Conservation (phyloP, 1,284 basidiomycete species). For the Quambalaria eucalypti region DNA sequence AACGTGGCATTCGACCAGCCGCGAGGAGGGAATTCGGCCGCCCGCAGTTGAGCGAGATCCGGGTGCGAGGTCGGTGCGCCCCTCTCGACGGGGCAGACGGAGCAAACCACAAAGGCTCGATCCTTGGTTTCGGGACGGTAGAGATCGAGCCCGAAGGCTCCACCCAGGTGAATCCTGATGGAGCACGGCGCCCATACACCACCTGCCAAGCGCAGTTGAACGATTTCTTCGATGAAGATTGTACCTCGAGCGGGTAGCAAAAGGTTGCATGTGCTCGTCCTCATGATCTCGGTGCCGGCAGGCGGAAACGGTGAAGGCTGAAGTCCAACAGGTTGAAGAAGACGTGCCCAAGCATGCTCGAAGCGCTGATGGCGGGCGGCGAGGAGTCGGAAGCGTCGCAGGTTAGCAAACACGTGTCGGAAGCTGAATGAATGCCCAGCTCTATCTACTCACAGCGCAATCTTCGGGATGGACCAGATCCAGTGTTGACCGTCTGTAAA, state of each 20-base stretch:
- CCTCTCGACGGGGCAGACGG: constrained; percentile 6
- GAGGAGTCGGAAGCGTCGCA: no score
- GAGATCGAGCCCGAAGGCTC: constrained; percentile 29
- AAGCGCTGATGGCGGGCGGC: constrained; percentile 1
- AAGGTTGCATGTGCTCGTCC: constrained; percentile 12
- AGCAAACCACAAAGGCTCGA: constrained; percentile 30
- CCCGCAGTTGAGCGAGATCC: no score
- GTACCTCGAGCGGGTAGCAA: constrained; percentile 29
- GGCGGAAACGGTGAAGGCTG: constrained; percentile 17
- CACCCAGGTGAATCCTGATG: constrained; percentile 26
- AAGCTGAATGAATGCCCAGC: no score
- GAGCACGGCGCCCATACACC: constrained; percentile 28
- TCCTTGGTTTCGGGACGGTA: constrained; percentile 26
- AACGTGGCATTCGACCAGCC: no score
- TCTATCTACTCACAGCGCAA: constrained; percentile 8
- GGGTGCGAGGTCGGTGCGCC: no score
- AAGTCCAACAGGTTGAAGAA: constrained; percentile 27
- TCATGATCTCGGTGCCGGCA: constrained; percentile 19
- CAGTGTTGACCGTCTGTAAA: constrained; percentile 21
- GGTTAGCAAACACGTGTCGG: no score
- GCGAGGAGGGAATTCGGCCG: no score
- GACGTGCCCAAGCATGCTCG: constrained; percentile 20
- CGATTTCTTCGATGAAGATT: constrained; percentile 29
- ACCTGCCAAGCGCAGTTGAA: constrained; percentile 23
- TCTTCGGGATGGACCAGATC: constrained; percentile 31